Evolutionary conservation across 2,329 filamentous ascomycete genomes (phyloP).

Genomic region (Leptographium lundbergii): DNA sequence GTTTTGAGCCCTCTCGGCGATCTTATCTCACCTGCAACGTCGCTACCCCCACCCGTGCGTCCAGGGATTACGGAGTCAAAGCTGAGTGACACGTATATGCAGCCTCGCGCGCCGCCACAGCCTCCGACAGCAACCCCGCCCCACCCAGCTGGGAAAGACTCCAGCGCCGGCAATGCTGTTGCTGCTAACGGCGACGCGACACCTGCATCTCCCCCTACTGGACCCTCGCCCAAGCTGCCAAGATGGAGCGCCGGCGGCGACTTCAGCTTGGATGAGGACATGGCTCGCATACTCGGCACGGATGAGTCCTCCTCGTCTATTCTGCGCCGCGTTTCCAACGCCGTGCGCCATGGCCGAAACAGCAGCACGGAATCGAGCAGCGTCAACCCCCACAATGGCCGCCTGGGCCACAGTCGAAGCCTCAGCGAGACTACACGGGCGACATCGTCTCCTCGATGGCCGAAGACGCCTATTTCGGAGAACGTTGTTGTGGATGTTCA

Average conservation of each 20-base stretch:
- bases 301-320: constrained; percentile 71
- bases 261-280: constrained; percentile 91
- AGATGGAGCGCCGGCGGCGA: constrained; percentile 71
- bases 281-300: constrained; percentile 73
- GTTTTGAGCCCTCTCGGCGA: constrained; percentile 11
- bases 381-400: constrained; percentile 13
- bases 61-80: constrained; percentile 26
- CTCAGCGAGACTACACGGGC: constrained; percentile 55
- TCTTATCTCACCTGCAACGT: constrained; percentile 10
- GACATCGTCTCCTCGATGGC: constrained; percentile 55
- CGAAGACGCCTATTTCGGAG: constrained; percentile 51
- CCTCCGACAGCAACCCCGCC: constrained; percentile 39
- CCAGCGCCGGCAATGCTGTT: constrained; percentile 21
- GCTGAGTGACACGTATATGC: constrained; percentile 41
- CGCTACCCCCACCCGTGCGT: constrained; percentile 6
- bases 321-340: constrained; percentile 80
- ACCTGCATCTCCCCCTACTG: constrained; percentile 30
- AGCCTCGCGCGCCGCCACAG: constrained; percentile 41
- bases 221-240: constrained; percentile 50
- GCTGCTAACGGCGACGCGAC: constrained; percentile 21
- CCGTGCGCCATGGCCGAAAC: constrained; percentile 83
- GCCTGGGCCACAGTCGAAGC: constrained; percentile 42
- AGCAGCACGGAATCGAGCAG: constrained; percentile 56
- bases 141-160: constrained; percentile 32
- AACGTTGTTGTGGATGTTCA: constrained; percentile 33